Conservation (phyloP, 306 rosid genomes). For the Cicer yamashitae region DNA sequence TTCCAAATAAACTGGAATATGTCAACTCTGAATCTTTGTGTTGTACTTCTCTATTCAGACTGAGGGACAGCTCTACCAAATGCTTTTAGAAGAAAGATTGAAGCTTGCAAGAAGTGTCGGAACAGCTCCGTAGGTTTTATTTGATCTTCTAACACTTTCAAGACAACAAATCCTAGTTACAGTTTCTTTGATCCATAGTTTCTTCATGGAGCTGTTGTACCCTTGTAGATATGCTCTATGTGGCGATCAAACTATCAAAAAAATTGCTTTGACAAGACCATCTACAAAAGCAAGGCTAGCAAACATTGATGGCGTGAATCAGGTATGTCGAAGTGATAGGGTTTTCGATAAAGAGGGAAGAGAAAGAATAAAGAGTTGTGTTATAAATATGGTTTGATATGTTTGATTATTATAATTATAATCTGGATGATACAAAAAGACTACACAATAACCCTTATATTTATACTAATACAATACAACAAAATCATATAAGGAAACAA, state of each 20-base stretch:
- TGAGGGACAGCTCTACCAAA: constrained; percentile 65
- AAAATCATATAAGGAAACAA: constrained; percentile 5
- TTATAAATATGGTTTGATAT: not conserved
- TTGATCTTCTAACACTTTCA: constrained; percentile 21
- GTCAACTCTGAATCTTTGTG: constrained; percentile 27
- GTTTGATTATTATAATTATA: too few relatives aligned
- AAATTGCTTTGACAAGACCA: constrained; percentile 79
- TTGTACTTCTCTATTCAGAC: constrained; percentile 53
- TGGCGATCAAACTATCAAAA: constrained; percentile 84
- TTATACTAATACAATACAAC: not conserved
- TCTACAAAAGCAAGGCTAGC: constrained; percentile 91
- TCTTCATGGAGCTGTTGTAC: constrained; percentile 10
- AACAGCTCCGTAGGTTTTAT: constrained; percentile 81
- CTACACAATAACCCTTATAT: constrained; percentile 10
- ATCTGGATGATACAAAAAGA: constrained; percentile 1
- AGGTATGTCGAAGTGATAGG: constrained; percentile 57
- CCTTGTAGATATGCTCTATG: constrained; percentile 79
- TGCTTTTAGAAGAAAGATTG: constrained; percentile 89
- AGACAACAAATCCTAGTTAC: constrained; percentile 23
- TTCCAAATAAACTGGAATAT: constrained; percentile 29
- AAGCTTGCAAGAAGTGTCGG: constrained; percentile 76
- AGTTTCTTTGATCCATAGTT: constrained; percentile 33
- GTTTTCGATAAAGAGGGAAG: not conserved
- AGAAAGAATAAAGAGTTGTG: not conserved
- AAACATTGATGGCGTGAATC: constrained; percentile 89